A percentile compares a stretch with the other conserved stretches of the same genome.
Evolutionary conservation across 768 basidiomycete species (phyloP).

Genomic region (Russula brevipes): DNA sequence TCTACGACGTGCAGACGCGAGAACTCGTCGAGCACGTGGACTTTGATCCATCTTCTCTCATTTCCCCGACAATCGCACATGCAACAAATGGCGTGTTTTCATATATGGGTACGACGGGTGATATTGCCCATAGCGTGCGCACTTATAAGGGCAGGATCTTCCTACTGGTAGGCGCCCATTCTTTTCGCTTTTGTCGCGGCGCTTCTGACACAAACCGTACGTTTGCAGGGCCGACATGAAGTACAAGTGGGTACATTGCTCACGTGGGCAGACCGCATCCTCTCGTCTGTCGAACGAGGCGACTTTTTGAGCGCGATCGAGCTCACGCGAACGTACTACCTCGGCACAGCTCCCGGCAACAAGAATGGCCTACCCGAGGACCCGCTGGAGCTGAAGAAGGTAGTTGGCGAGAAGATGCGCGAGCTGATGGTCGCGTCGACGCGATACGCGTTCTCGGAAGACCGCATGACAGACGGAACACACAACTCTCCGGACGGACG

Average conservation of each 20-base stretch:
- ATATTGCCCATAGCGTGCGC: constrained; percentile 66
- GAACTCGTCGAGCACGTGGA: constrained; percentile 57
- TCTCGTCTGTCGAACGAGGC: constrained; percentile 75
- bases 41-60: constrained; percentile 53
- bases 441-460: constrained; percentile 89
- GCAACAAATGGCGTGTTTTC: constrained; percentile 44
- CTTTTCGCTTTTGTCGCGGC: neutral
- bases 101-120: constrained; percentile 45
- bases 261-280: constrained; percentile 92
- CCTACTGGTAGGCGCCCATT: constrained; percentile 57
- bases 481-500: constrained; percentile 76
- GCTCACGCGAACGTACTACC: constrained; percentile 74
- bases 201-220: constrained; percentile 13
- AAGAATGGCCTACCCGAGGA: constrained; percentile 79
- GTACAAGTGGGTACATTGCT: constrained; percentile 79
- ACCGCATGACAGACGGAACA: constrained; percentile 86
- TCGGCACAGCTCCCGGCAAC: constrained; percentile 76
- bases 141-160: constrained; percentile 91
- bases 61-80: constrained; percentile 47
- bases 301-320: constrained; percentile 91
- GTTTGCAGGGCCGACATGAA: constrained; percentile 53
- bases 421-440: constrained; percentile 86
- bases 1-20: constrained; percentile 59
- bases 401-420: constrained; percentile 70
- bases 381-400: constrained; percentile 45